Evolutionary conservation across 2,329 filamentous ascomycete species (phyloP).

Genomic region (Nemania serpens): DNA sequence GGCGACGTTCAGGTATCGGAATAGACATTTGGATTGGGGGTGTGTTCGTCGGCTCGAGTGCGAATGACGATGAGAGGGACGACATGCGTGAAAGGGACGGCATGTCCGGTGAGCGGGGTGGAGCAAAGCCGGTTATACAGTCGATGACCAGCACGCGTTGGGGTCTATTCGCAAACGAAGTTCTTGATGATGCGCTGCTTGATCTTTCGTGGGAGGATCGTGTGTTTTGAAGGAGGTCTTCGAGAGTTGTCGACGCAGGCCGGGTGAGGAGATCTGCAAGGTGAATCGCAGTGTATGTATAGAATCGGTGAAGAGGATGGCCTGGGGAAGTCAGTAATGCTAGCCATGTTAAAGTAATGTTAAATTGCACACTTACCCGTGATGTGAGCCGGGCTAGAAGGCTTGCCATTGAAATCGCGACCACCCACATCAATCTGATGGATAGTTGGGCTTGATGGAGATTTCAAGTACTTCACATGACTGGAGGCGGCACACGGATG

Average conservation of each 20-base stretch:
- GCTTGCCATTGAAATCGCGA: slow-evolving; percentile 48
- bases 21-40: slow-evolving; percentile 34
- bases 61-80: slow-evolving; percentile 44
- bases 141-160: slow-evolving; percentile 63
- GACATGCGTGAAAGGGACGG: slow-evolving; percentile 54
- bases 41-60: slow-evolving; percentile 35
- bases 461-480: slow-evolving; percentile 62
- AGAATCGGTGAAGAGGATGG: slow-evolving; percentile 67
- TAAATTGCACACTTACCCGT: slow-evolving; percentile 47
- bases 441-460: slow-evolving; percentile 63
- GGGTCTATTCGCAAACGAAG: slow-evolving; percentile 35
- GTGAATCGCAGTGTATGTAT: slow-evolving; percentile 63
- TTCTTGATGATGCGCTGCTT: slow-evolving; percentile 22
- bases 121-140: slow-evolving; percentile 61
- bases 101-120: slow-evolving; percentile 50
- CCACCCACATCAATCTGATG: slow-evolving; percentile 60
- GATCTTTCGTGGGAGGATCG: slow-evolving; percentile 21
- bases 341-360: background rate
- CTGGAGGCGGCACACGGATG: slow-evolving; percentile 66
- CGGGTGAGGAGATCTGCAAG: slow-evolving; percentile 60
- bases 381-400: slow-evolving; percentile 52
- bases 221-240: slow-evolving; percentile 22
- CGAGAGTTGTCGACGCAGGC: slow-evolving; percentile 41
- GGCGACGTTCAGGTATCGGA: slow-evolving; percentile 33
- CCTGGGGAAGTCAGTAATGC: slow-evolving; percentile 45